Evolutionary conservation across 805 yeast genomes (phyloP).

Genomic region (Pichia phayaonensis): DNA sequence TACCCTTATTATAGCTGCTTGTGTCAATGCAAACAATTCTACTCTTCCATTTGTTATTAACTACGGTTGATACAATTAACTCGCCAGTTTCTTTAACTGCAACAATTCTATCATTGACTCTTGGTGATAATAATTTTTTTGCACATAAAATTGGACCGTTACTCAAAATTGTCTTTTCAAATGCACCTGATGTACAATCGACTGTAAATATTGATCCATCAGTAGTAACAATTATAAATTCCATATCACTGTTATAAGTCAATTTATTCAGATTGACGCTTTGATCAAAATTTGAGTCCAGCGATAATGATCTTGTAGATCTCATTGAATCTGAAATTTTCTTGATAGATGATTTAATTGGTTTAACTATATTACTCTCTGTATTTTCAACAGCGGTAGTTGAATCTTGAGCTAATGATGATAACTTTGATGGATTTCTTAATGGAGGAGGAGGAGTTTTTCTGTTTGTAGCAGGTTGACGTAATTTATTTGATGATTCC

Average conservation of each 20-base stretch:
- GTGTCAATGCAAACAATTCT: constrained; percentile 42
- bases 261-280: constrained; percentile 23
- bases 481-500: not conserved
- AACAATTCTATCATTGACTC: constrained; percentile 67
- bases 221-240: constrained; percentile 46
- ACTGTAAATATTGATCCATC: constrained; percentile 44
- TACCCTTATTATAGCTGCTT: constrained; percentile 38
- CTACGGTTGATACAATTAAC: constrained; percentile 52
- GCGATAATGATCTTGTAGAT: constrained; percentile 21
- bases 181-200: constrained; percentile 41
- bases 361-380: not conserved
- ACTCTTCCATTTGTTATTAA: constrained; percentile 61
- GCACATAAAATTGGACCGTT: constrained; percentile 38
- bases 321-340: not conserved
- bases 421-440: not conserved
- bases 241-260: constrained; percentile 27
- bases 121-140: constrained; percentile 54
- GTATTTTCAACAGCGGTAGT: not conserved
- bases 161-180: constrained; percentile 29
- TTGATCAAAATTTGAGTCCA: constrained; percentile 28
- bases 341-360: not conserved
- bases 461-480: not conserved
- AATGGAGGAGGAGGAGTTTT: not conserved
- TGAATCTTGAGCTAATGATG: not conserved
- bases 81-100: constrained; percentile 43